These are phyloP conservation scores for Talaromyces stipitatus DNA, from an alignment of 495 filamentous ascomycete genomes.

Conservation along the genomic window DNA sequence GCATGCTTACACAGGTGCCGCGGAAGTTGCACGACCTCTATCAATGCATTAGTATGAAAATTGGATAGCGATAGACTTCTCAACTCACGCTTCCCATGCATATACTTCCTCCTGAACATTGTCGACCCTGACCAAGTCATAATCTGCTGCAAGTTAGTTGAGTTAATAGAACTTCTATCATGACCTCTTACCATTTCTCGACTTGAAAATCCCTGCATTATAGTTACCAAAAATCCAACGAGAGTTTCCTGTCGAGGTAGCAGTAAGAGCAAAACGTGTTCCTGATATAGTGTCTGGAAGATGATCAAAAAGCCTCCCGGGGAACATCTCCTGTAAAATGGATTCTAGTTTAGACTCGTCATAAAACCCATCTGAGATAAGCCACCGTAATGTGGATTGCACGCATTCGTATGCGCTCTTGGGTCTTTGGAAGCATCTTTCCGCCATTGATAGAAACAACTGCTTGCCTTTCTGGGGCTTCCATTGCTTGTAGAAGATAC, in stretches of 20 bases:
- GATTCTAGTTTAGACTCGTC: constrained; percentile 6
- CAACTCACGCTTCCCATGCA: constrained; percentile 17
- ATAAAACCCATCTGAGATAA: constrained; percentile 15
- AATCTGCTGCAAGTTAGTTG: constrained; percentile 7
- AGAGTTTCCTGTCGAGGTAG: constrained; percentile 16
- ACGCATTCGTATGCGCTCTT: constrained; percentile 2
- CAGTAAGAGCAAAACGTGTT: constrained; percentile 14
- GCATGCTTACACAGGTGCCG: constrained; percentile 15
- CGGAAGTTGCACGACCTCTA: constrained; percentile 20
- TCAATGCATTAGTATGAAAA: not conserved
- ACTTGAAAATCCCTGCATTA: constrained; percentile 10
- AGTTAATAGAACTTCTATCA: not conserved
- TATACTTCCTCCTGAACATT: constrained; percentile 10
- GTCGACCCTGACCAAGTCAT: constrained; percentile 6
- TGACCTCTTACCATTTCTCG: not conserved
- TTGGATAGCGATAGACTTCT: not conserved
- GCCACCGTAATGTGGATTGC: constrained; percentile 8
- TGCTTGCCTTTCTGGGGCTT: constrained; percentile 11
- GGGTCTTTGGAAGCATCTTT: constrained; percentile 12
- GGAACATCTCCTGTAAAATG: constrained; percentile 13
- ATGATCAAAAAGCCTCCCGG: constrained; percentile 7
- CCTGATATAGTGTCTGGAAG: constrained; percentile 4
- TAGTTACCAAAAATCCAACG: constrained; percentile 23
- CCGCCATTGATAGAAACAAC: constrained; percentile 16
- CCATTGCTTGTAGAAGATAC: constrained; percentile 17